Percentiles rank a stretch among this genome's conserved stretches.
Conservation (phyloP, 371 early-diverging fungal species). For the Smittium culicis region DNA sequence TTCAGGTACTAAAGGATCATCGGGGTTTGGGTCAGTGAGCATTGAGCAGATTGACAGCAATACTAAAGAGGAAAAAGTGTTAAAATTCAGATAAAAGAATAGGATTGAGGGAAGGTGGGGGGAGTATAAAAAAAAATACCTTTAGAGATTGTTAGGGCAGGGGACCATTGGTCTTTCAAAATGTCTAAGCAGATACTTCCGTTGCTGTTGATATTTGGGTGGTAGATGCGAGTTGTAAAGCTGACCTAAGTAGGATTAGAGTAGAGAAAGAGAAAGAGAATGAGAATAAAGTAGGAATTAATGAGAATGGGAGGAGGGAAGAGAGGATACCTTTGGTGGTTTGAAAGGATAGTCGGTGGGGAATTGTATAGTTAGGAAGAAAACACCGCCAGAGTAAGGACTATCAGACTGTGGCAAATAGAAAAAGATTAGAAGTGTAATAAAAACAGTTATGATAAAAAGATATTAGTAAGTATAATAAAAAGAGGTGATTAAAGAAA, state of each 20-base stretch:
- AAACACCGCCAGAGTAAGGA: conserved; percentile 80
- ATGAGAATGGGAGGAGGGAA: conserved; percentile 5
- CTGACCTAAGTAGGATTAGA: conserved; percentile 37
- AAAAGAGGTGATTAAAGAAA: background rate
- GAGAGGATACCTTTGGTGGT: conserved; percentile 73
- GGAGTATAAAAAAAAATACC: conserved; percentile 29
- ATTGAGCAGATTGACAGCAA: conserved; percentile 92
- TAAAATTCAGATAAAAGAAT: conserved; percentile 6
- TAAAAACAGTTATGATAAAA: background rate
- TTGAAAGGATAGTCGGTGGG: conserved; percentile 99
- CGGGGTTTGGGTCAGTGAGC: conserved; percentile 97
- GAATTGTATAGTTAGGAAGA: conserved; percentile 96
- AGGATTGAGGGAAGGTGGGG: background rate
- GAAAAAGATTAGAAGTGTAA: conserved; percentile 11
- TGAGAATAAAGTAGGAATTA: too few species aligned
- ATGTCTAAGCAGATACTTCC: conserved; percentile 98
- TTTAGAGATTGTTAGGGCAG: conserved; percentile 96
- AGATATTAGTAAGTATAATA: background rate
- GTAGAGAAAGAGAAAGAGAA: conserved; percentile 21
- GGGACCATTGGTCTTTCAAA: conserved; percentile 97
- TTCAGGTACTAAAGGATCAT: conserved; percentile 90
- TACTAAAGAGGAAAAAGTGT: conserved; percentile 37
- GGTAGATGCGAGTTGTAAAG: conserved; percentile 95
- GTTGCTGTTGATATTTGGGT: conserved; percentile 98
- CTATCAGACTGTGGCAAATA: conserved; percentile 36